These are phyloP conservation scores for Pestalotiopsis sp. DNA, from an alignment of 2,329 filamentous ascomycete species.

Conservation along the genomic window DNA sequence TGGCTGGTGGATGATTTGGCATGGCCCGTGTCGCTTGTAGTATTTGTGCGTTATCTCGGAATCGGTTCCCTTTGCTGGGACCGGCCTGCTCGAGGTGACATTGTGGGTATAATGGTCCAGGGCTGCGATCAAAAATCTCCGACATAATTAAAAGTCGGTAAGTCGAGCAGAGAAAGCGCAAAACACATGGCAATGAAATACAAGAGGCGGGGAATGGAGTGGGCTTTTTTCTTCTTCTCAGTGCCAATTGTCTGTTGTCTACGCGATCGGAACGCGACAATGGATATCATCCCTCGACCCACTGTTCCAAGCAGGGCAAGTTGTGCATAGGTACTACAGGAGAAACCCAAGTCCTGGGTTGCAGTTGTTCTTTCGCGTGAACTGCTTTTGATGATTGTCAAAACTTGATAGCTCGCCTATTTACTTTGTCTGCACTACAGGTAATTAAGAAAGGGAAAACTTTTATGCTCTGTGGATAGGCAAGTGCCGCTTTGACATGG, in stretches of 20 bases:
- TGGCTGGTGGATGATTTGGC: not conserved
- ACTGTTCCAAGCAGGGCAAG: not conserved
- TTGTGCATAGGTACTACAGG: not conserved
- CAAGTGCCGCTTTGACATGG: no score
- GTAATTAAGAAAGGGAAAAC: no score
- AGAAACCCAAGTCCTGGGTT: not conserved
- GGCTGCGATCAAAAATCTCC: not conserved
- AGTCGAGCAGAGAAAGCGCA: not conserved
- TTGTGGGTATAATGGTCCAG: not conserved
- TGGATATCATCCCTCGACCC: not conserved
- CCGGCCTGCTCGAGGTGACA: not conserved
- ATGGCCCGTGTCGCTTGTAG: not conserved
- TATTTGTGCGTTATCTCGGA: not conserved
- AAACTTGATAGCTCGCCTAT: not conserved
- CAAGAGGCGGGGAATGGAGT: no score
- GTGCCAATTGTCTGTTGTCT: not conserved
- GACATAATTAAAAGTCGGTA: not conserved
- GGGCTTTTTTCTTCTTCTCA: not conserved
- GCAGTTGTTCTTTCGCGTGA: not conserved
- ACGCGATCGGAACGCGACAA: not conserved
- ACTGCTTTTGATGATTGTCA: not conserved
- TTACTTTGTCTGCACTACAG: not conserved
- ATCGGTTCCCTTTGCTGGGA: not conserved
- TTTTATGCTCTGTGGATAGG: no score
- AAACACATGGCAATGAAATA: no score